phyloP scores from a whole-genome alignment of 2,329 filamentous ascomycete genomes.

The Fusarium nodosum region DNA sequence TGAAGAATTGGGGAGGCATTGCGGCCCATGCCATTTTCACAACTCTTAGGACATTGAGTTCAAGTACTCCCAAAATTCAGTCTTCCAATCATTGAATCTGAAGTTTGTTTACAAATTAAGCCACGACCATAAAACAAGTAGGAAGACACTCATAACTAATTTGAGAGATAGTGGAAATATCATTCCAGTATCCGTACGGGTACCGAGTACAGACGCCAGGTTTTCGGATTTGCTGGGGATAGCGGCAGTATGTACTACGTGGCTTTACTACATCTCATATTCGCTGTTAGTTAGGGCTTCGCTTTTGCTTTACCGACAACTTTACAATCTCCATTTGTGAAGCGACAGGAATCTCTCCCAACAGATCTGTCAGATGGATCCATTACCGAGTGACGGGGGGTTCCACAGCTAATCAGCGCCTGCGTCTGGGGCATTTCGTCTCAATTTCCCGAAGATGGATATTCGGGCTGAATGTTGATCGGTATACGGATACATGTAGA shows the following conservation, averaged over 20 bases:
- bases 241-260: slow-evolving; percentile 25
- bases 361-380: slow-evolving; percentile 40
- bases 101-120: not conserved
- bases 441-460: slow-evolving; percentile 23
- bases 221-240: slow-evolving; percentile 24
- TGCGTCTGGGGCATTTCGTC: slow-evolving; percentile 40
- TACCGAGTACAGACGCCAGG: slow-evolving; percentile 20
- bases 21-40: not conserved
- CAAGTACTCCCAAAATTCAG: not conserved
- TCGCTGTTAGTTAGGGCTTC: slow-evolving; percentile 23
- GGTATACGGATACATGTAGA: not conserved
- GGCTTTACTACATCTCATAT: slow-evolving; percentile 32
- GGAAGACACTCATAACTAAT: not conserved
- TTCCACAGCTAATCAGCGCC: slow-evolving; percentile 51
- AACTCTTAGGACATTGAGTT: not conserved
- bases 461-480: slow-evolving; percentile 1
- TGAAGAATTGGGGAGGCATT: slow-evolving; percentile 9
- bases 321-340: slow-evolving; percentile 11
- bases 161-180: slow-evolving; percentile 23
- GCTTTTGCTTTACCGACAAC: slow-evolving; percentile 23
- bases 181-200: not conserved
- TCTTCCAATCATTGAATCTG: not conserved
- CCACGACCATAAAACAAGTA: slow-evolving; percentile 1
- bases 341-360: slow-evolving; percentile 36
- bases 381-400: slow-evolving; percentile 36